Evolutionary conservation across 345 rosid species (phyloP).

Genomic region (Dipteronia dyeriana): DNA sequence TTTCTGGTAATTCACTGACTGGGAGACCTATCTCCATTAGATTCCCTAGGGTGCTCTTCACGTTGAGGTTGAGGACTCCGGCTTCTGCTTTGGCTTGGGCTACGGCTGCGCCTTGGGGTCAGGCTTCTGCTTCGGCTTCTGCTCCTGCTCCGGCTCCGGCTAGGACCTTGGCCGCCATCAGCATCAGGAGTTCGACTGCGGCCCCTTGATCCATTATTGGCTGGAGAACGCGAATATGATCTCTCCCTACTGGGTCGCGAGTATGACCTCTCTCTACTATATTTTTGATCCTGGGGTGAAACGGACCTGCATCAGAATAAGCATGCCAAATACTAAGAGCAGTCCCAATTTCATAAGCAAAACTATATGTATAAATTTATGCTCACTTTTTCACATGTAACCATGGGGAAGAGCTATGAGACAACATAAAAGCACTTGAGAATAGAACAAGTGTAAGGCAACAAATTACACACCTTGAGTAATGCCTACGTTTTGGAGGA

Average conservation of each 20-base stretch:
- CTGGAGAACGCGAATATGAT: constrained; percentile 76
- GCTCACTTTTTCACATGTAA: neutral
- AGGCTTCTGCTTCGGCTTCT: constrained; percentile 42
- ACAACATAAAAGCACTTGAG: neutral
- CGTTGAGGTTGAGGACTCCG: constrained; percentile 19
- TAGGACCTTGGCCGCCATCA: constrained; percentile 36
- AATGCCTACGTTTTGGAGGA: constrained; percentile 52
- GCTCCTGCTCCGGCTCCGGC: constrained; percentile 52
- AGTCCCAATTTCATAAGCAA: neutral
- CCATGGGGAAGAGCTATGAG: neutral
- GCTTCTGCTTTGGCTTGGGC: constrained; percentile 42
- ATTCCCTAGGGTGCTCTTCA: constrained; percentile 36
- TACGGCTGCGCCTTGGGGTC: constrained; percentile 42
- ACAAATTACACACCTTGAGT: constrained; percentile 51
- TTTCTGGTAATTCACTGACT: constrained; percentile 44
- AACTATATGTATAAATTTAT: no score
- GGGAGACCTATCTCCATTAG: constrained; percentile 66
- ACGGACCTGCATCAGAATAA: constrained; percentile 50
- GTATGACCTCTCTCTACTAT: constrained; percentile 57
- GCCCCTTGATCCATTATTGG: constrained; percentile 63
- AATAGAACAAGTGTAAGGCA: neutral
- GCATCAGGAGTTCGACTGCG: constrained; percentile 59
- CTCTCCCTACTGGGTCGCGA: constrained; percentile 58
- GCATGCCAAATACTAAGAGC: neutral
- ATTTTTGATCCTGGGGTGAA: constrained; percentile 60